These are phyloP conservation scores for Phytophthora brassicae DNA, from an alignment of 352 stramenopile species.

Conservation along the genomic window DNA sequence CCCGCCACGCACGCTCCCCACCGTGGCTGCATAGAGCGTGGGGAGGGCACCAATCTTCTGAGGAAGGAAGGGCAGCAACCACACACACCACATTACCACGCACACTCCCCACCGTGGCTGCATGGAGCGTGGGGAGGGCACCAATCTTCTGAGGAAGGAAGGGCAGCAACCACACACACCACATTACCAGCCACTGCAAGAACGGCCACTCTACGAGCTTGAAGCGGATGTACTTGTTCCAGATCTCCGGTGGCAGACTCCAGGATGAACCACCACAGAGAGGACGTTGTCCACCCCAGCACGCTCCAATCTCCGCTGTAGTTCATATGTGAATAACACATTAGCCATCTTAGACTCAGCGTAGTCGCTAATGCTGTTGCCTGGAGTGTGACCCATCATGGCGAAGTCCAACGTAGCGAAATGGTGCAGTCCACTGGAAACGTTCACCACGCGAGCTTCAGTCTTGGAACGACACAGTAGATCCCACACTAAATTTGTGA, in stretches of 20 bases:
- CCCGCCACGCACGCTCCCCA: constrained; percentile 20
- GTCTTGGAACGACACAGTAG: constrained; percentile 31
- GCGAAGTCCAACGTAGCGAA: constrained; percentile 32
- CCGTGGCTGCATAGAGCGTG: constrained; percentile 37
- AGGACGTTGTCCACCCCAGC: constrained; percentile 33
- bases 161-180: constrained; percentile 30
- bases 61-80: too few relatives aligned
- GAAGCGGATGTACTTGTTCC: constrained; percentile 35
- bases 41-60: constrained; percentile 34
- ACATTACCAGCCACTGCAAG: constrained; percentile 51
- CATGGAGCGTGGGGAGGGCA: constrained; percentile 50
- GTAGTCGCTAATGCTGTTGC: constrained; percentile 51
- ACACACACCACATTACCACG: too few relatives aligned
- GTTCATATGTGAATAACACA: constrained; percentile 49
- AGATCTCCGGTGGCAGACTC: constrained; percentile 34
- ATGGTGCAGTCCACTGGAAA: constrained; percentile 41
- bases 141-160: constrained; percentile 44
- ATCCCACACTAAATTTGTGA: constrained; percentile 56
- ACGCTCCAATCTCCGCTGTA: constrained; percentile 33
- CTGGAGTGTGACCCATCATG: constrained; percentile 28
- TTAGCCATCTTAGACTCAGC: constrained; percentile 47
- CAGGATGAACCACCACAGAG: constrained; percentile 35
- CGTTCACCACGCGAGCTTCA: constrained; percentile 35
- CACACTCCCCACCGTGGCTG: constrained; percentile 37
- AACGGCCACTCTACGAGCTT: constrained; percentile 38